Conservation (phyloP, 768 basidiomycete genomes). For the Gloeophyllum trabeum region DNA sequence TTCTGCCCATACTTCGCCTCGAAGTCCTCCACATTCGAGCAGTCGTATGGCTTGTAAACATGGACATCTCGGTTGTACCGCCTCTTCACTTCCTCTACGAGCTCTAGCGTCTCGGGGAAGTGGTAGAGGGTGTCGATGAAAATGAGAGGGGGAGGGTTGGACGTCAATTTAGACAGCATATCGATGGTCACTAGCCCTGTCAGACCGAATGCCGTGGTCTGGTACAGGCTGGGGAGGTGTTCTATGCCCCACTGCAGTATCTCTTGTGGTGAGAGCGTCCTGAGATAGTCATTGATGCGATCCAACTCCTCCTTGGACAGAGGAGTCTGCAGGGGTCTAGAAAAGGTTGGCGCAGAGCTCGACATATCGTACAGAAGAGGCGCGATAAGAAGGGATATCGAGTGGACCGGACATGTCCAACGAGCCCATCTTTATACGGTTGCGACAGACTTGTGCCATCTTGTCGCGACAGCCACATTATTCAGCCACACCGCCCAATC, state of each 20-base stretch:
- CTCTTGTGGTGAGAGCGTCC: conserved; percentile 62
- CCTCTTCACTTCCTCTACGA: conserved; percentile 71
- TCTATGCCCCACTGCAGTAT: conserved; percentile 81
- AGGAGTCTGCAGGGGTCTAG: conserved; percentile 42
- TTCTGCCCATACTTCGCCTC: conserved; percentile 68
- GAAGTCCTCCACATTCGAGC: conserved; percentile 59
- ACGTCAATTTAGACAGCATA: conserved; percentile 81
- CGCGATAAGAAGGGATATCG: too few relatives aligned
- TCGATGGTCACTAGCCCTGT: conserved; percentile 91
- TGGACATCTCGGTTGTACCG: conserved; percentile 66
- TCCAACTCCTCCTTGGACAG: conserved; percentile 46
- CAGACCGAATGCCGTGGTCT: conserved; percentile 95
- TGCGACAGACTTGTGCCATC: too few relatives aligned
- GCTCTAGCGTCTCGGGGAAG: conserved; percentile 85
- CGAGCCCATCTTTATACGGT: too few relatives aligned
- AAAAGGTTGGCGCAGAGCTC: not conserved
- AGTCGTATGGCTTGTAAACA: conserved; percentile 71
- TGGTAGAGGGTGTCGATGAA: conserved; percentile 97
- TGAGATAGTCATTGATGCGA: conserved; percentile 66
- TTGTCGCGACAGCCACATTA: too few relatives aligned
- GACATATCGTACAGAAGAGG: too few relatives aligned
- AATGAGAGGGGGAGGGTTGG: conserved; percentile 69
- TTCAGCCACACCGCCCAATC: too few relatives aligned
- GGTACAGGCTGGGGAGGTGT: conserved; percentile 70
- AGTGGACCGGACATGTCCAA: too few relatives aligned